Evolutionary conservation across 2,329 filamentous ascomycete species (phyloP).

Genomic region (Phoma sp.): DNA sequence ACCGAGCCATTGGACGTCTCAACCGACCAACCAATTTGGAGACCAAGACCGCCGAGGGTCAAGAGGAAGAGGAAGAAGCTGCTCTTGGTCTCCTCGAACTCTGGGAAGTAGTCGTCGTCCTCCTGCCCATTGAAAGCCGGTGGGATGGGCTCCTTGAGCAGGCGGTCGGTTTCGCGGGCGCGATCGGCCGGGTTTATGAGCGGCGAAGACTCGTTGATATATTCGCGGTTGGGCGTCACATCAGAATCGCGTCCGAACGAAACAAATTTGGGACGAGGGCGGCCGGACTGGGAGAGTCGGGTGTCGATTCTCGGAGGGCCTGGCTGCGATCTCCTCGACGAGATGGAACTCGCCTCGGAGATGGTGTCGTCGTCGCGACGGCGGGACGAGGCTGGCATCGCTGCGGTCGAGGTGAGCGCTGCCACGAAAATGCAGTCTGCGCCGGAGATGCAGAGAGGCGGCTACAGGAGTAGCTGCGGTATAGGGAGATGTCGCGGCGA

Average conservation of each 20-base stretch:
- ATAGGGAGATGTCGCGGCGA: conserved; percentile 1
- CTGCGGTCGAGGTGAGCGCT: conserved; percentile 19
- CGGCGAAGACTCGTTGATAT: conserved; percentile 45
- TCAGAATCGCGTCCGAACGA: conserved; percentile 42
- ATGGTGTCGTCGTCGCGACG: conserved; percentile 16
- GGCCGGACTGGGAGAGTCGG: conserved; percentile 15
- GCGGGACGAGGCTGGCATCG: conserved; percentile 24
- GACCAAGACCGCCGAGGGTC: conserved; percentile 81
- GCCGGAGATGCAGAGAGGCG: conserved; percentile 22
- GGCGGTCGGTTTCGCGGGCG: conserved; percentile 40
- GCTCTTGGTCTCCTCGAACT: conserved; percentile 73
- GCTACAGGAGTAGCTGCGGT: background rate
- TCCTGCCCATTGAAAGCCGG: conserved; percentile 41
- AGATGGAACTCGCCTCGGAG: conserved; percentile 23
- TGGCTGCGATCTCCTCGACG: conserved; percentile 13
- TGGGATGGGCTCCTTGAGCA: conserved; percentile 43
- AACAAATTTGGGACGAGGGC: conserved; percentile 43
- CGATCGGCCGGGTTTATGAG: conserved; percentile 33
- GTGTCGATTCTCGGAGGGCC: conserved; percentile 27
- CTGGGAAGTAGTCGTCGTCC: conserved; percentile 51
- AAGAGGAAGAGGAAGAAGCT: conserved; percentile 84
- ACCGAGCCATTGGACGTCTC: conserved; percentile 90
- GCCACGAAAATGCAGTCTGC: conserved; percentile 19
- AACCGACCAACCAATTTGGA: conserved; percentile 96
- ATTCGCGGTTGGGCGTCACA: conserved; percentile 28